Base-by-base conservation (phyloP, 78 protist genomes). In the Cavenderia fasciculata region DNA sequence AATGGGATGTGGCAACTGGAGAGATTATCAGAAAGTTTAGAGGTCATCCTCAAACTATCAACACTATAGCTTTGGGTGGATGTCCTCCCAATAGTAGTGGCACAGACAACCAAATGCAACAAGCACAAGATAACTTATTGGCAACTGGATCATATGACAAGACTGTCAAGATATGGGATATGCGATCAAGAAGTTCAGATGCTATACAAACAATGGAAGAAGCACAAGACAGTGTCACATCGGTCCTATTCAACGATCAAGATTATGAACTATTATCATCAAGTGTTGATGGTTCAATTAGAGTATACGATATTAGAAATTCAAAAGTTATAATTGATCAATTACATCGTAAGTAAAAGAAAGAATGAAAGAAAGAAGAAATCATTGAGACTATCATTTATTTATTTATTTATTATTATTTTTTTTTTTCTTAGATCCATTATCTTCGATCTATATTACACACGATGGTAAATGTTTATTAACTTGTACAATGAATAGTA, bases 241-340 rank as follows among this genome's bases (percentile, higher is more conserved):
- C 63, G 21, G 72, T 87, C 40, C 41, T 46, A 18, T 23, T 74
- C 0, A 69, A 74, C 33, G 93, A 77, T 19, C 38, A 11, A 34
- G 65, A 86, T 11, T 54, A 49, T 38, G 85, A 78, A 27, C 46
- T 90, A 4, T 47, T 90, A 25, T 61, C 92, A 25, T 31, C 70
- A 33, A 90, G 94, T 90, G 94, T 90, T 8, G 94, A 90, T 78
- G 94, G 94, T 25, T n/a, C 56, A 10, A 49, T 90, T 23, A 41
- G 94, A 69, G 49, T 31, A 2, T 90, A 90, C 36, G 94, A 90
- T 43, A 74, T 78, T 27, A 77, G 84, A 62, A 70, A 33, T 57
- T 88, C 89, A 6, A 72, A 71, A 72, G 47, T 90, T 6, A 40
- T 21, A 34, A 51, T 34, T 19, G 87, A 90, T 72, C 76, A 72